Conservation (phyloP, 805 yeast species). For the Lachancea nothofagi region DNA sequence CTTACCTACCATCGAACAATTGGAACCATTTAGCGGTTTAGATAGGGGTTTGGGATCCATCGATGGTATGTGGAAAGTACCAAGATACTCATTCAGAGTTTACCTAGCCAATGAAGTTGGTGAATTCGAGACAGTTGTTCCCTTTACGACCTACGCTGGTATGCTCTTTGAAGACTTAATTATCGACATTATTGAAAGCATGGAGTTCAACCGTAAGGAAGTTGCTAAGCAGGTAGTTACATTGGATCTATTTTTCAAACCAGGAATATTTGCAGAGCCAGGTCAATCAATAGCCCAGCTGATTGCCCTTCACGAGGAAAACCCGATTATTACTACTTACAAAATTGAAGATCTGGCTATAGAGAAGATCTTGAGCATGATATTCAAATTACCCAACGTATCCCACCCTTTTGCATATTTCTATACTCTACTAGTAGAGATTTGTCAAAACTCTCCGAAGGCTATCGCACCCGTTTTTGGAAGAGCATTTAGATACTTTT, state of each 20-base stretch:
- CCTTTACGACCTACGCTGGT: constrained; percentile 45
- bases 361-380: constrained; percentile 72
- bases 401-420: constrained; percentile 70
- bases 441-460: constrained; percentile 74
- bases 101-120: constrained; percentile 46
- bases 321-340: constrained; percentile 58
- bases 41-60: constrained; percentile 43
- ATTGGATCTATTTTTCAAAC: constrained; percentile 65
- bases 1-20: constrained; percentile 36
- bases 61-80: constrained; percentile 63
- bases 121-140: constrained; percentile 63
- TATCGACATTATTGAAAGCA: constrained; percentile 65
- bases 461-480: constrained; percentile 94
- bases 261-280: constrained; percentile 59
- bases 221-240: constrained; percentile 78
- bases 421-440: constrained; percentile 77
- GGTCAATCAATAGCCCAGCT: constrained; percentile 76
- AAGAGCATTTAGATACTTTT: constrained; percentile 80
- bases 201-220: constrained; percentile 85
- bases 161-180: constrained; percentile 69
- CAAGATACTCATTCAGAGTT: constrained; percentile 57
- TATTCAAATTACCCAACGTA: constrained; percentile 67
- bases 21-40: constrained; percentile 31
- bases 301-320: constrained; percentile 37
- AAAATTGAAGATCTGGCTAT: constrained; percentile 87